Evolutionary conservation across 371 early-diverging fungal species (phyloP), one percentile per base, ranked within the genome.

Genomic region (Mycotypha africana): DNA sequence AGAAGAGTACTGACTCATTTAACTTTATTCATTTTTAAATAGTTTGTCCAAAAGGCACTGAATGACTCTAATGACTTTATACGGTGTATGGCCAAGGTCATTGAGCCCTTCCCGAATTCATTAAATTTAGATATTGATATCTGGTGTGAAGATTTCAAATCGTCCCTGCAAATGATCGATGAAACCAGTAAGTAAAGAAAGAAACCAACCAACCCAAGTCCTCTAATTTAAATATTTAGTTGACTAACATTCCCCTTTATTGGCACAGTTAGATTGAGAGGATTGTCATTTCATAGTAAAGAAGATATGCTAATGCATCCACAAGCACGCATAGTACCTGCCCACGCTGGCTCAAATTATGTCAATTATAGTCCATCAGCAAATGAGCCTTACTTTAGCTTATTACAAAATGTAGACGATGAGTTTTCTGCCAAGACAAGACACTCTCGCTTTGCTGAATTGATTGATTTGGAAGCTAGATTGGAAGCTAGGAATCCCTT

Each of bases 1-100:
- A n/a, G n/a, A 41, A 41, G 41, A n/a, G 12, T 15, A 11, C n/a
- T 14, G 14, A 15, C 24, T 25, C 16, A 24, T 41, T 9, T 10
- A 26, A 2, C 9, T 30, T 30, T 31, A 4, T 30, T 30, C 30
- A 10, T 33, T 33, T 33, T 33, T 33, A 14, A 15, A 10, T 49
- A 61, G 62, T 38, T 57, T 2, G 26, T 45, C 30, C 40, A 52
- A 39, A n/a, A 35, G 8, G 53, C 62, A n/a, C 17, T 46, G 19
- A 38, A 45, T 25, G 62, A 61, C 26, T 39, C 48, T 0, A 49
- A 61, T 35, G 50, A 57, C n/a, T 61, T 53, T 34, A 49, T 57
- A 12, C 34, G 31, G 4, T 43, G 53, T 4, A 53, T 43, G 12
- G 62, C 57, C 11, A 32, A 47, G 15, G 35, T 57, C 15, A 47